Percentiles rank a stretch among this genome's conserved stretches.
Evolutionary conservation across 164 flowering plant genomes (phyloP).

Genomic region (Vitis rotundifolia): DNA sequence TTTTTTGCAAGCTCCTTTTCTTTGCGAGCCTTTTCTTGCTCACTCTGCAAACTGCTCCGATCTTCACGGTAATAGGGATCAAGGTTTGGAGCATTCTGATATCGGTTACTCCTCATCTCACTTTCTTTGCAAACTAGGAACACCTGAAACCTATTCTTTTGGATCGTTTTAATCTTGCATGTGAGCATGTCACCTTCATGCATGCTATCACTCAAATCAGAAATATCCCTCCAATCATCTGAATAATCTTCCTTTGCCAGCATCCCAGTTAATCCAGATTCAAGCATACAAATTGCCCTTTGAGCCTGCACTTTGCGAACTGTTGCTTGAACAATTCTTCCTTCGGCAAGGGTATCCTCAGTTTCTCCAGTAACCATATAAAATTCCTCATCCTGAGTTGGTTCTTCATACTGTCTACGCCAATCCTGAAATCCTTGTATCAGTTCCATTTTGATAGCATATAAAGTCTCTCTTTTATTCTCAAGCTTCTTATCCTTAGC

Average conservation of each 20-base stretch:
- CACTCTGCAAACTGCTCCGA: conserved; percentile 46
- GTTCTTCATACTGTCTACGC: conserved; percentile 71
- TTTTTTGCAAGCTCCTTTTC: conserved; percentile 89
- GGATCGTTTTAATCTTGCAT: conserved; percentile 72
- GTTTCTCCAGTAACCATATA: conserved; percentile 91
- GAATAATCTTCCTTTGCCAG: conserved; percentile 67
- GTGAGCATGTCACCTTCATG: conserved; percentile 72
- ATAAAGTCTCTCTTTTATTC: conserved; percentile 64
- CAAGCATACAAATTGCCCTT: conserved; percentile 69
- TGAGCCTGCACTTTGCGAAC: conserved; percentile 76
- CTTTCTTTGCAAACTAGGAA: conserved; percentile 64
- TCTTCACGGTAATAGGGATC: conserved; percentile 84
- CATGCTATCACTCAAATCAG: conserved; percentile 64
- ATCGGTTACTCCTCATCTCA: conserved; percentile 53
- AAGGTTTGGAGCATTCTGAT: conserved; percentile 26
- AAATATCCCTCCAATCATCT: conserved; percentile 56
- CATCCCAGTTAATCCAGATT: conserved; percentile 86
- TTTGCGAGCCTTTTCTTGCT: conserved; percentile 75
- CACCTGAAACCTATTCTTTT: conserved; percentile 73
- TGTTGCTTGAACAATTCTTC: conserved; percentile 81
- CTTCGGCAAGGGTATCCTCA: conserved; percentile 80
- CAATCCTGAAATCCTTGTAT: conserved; percentile 84
- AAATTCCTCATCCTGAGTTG: conserved; percentile 83
- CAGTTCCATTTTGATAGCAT: conserved; percentile 73
- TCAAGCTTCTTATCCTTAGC: conserved; percentile 35